phyloP scores from a whole-genome alignment of 345 rosid species.

The Heritiera fomes region DNA sequence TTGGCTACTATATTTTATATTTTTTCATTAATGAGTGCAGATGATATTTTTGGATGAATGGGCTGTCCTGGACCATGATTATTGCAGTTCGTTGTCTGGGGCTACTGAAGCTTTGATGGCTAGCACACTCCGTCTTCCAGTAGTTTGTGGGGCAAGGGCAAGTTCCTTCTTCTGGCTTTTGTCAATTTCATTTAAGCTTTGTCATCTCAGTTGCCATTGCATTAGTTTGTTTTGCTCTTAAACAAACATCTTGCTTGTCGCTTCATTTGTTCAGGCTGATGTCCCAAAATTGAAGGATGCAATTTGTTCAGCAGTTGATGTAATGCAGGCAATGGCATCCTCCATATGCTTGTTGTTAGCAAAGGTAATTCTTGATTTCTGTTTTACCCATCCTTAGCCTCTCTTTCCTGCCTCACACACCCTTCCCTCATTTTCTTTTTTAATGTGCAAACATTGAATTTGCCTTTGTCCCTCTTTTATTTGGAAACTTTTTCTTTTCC shows the following conservation, averaged over 20 bases:
- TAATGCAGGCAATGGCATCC: slow-evolving; percentile 87
- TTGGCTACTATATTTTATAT: background rate
- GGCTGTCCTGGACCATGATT: slow-evolving; percentile 56
- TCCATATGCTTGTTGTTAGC: slow-evolving; percentile 62
- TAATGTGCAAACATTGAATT: background rate
- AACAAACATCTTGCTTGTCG: slow-evolving; percentile 9
- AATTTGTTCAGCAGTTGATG: slow-evolving; percentile 78
- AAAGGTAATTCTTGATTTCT: slow-evolving; percentile 47
- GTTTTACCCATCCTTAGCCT: background rate
- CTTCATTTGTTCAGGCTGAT: slow-evolving; percentile 58
- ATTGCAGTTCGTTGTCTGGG: slow-evolving; percentile 63
- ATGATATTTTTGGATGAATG: slow-evolving; percentile 65
- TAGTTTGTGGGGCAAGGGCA: slow-evolving; percentile 77
- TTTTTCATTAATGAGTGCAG: slow-evolving; percentile 41
- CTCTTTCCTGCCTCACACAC: background rate
- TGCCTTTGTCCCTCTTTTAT: background rate
- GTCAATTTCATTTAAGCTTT: background rate
- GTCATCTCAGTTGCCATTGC: slow-evolving; percentile 2
- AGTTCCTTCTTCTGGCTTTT: slow-evolving; percentile 2
- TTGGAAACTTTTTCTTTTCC: background rate
- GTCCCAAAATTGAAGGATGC: slow-evolving; percentile 70
- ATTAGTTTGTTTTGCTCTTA: slow-evolving; percentile 15
- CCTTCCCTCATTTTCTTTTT: background rate
- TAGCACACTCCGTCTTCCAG: slow-evolving; percentile 87
- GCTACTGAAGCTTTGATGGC: slow-evolving; percentile 75